Conservation (phyloP, 2,329 filamentous ascomycete genomes). For the Fusarium sp. region DNA sequence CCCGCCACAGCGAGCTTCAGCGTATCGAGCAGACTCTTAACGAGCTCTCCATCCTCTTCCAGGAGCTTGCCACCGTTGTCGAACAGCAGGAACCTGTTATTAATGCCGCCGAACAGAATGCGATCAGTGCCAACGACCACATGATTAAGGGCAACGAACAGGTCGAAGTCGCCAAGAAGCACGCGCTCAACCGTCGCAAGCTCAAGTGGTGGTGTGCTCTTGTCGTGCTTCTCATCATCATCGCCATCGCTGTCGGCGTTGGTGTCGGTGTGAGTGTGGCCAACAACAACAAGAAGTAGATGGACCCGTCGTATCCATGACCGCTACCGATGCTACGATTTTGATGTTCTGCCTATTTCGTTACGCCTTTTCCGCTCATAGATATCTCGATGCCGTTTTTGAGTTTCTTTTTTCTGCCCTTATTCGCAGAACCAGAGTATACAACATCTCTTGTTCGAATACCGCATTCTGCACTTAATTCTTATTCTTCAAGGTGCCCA, state of each 20-base stretch:
- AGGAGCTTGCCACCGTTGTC: slow-evolving; percentile 80
- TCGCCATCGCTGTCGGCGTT: slow-evolving; percentile 68
- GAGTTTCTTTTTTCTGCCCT: slow-evolving; percentile 8
- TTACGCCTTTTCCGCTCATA: slow-evolving; percentile 39
- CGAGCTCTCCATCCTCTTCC: slow-evolving; percentile 78
- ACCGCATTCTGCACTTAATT: slow-evolving; percentile 45
- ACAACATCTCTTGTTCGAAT: slow-evolving; percentile 33
- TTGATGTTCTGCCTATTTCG: slow-evolving; percentile 14
- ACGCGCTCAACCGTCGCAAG: slow-evolving; percentile 75
- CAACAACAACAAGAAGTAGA: slow-evolving; percentile 39
- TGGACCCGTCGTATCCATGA: slow-evolving; percentile 1
- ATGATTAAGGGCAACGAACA: slow-evolving; percentile 72
- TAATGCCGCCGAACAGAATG: slow-evolving; percentile 72
- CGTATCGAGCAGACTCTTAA: slow-evolving; percentile 81
- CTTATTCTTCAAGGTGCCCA: slow-evolving; percentile 34
- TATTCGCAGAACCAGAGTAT: slow-evolving; percentile 30
- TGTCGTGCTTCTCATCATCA: slow-evolving; percentile 69
- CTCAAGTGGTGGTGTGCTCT: slow-evolving; percentile 86
- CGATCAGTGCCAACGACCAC: slow-evolving; percentile 74
- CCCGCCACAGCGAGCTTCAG: slow-evolving; percentile 85
- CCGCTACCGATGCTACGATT: slow-evolving; percentile 10
- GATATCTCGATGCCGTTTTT: slow-evolving; percentile 42
- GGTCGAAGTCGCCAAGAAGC: slow-evolving; percentile 75
- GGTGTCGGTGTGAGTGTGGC: slow-evolving; percentile 64
- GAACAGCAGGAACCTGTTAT: slow-evolving; percentile 78